Evolutionary conservation across 2,329 filamentous ascomycete species (phyloP).

Genomic region (Hypoxylon sp.): DNA sequence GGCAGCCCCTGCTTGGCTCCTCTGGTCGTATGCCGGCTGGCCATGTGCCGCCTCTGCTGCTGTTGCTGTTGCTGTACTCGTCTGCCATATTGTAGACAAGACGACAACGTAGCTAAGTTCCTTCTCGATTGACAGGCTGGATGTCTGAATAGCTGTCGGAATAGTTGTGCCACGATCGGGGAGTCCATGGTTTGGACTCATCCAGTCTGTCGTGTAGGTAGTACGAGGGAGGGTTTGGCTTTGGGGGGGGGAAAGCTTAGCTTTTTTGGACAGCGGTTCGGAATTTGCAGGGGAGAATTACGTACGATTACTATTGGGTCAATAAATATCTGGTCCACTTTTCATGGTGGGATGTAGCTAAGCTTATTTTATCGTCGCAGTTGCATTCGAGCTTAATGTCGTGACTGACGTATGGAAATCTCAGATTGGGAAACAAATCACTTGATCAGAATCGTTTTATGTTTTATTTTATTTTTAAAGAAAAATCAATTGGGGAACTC

Average conservation of each 20-base stretch:
- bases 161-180: constrained; percentile 77
- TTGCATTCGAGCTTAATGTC: constrained; percentile 1
- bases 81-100: constrained; percentile 52
- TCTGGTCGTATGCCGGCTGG: constrained; percentile 39
- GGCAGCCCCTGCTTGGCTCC: constrained; percentile 38
- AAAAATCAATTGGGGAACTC: too few species aligned
- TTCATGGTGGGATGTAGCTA: constrained; percentile 3
- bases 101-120: constrained; percentile 50
- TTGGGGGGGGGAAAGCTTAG: too few species aligned
- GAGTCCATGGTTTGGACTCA: constrained; percentile 76
- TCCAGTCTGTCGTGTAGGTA: constrained; percentile 11
- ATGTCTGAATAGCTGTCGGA: constrained; percentile 85
- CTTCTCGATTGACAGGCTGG: constrained; percentile 67
- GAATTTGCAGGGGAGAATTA: constrained; percentile 16
- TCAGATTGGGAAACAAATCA: constrained; percentile 16
- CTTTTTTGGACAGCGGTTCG: constrained; percentile 26
- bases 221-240: constrained; percentile 18
- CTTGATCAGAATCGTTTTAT: too few species aligned
- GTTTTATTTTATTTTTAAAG: too few species aligned
- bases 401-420: constrained; percentile 12
- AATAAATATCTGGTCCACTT: too few species aligned
- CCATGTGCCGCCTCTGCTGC: constrained; percentile 46
- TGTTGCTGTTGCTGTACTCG: constrained; percentile 46
- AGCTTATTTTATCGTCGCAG: neutral
- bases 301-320: too few species aligned